A percentile compares a stretch with the other conserved stretches of the same genome.
These are phyloP conservation scores for Diutina neorugosa DNA, from an alignment of 1,139 yeast species.

Conservation along the genomic window DNA sequence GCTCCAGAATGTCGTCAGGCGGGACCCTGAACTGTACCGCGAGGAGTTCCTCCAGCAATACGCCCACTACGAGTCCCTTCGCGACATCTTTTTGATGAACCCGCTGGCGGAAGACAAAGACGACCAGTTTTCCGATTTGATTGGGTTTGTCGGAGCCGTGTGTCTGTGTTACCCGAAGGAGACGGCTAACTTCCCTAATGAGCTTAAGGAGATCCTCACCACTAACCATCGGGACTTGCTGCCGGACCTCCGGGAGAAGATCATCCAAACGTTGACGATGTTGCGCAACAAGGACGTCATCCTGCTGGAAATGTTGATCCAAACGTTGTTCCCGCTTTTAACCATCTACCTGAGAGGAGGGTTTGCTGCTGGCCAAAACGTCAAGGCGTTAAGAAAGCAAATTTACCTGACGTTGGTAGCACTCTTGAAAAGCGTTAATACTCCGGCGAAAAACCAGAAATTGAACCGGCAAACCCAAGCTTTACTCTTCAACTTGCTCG, in stretches of 20 bases:
- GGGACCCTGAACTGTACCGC: slow-evolving; percentile 87
- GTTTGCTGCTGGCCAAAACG: slow-evolving; percentile 43
- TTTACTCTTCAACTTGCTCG: slow-evolving; percentile 69
- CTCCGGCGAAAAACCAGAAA: slow-evolving; percentile 77
- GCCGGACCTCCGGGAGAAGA: slow-evolving; percentile 83
- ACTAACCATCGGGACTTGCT: slow-evolving; percentile 72
- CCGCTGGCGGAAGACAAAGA: slow-evolving; percentile 46
- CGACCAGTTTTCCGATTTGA: slow-evolving; percentile 66
- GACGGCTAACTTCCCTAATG: slow-evolving; percentile 74
- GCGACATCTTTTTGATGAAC: slow-evolving; percentile 72
- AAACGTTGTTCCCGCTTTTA: slow-evolving; percentile 78
- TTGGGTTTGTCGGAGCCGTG: slow-evolving; percentile 88
- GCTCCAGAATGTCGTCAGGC: slow-evolving; percentile 79
- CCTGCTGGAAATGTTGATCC: slow-evolving; percentile 67
- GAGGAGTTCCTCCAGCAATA: slow-evolving; percentile 92
- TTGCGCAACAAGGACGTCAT: slow-evolving; percentile 79
- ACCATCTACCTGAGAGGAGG: slow-evolving; percentile 31
- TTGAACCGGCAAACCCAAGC: slow-evolving; percentile 88
- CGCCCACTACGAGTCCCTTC: slow-evolving; percentile 79
- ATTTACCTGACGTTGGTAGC: slow-evolving; percentile 71
- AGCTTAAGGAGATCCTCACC: slow-evolving; percentile 52
- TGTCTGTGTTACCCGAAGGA: slow-evolving; percentile 84
- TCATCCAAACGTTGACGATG: slow-evolving; percentile 82
- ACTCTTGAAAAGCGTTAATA: slow-evolving; percentile 68
- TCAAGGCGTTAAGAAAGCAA: slow-evolving; percentile 73